These are phyloP conservation scores for Marchantia paleacea DNA, from an alignment of 225 moss, liverwort and hornwort genomes.

Conservation along the genomic window DNA sequence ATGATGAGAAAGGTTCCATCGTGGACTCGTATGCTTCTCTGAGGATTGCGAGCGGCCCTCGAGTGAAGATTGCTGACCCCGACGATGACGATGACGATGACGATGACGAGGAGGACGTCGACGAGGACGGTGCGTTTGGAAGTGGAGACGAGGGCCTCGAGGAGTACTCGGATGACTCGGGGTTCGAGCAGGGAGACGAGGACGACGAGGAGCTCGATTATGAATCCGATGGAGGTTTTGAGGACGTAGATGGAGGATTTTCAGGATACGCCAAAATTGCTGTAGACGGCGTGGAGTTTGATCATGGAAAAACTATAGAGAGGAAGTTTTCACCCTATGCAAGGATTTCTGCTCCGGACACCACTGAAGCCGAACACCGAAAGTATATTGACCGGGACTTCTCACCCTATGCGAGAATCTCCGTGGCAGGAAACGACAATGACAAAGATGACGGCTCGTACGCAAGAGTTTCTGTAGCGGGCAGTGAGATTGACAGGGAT, in stretches of 20 bases:
- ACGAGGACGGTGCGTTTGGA: constrained; percentile 21
- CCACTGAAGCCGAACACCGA: constrained; percentile 10
- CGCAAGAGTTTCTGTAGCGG: constrained; percentile 23
- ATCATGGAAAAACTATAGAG: constrained; percentile 11
- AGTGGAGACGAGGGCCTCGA: constrained; percentile 24
- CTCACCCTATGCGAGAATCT: constrained; percentile 24
- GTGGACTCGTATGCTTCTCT: constrained; percentile 33
- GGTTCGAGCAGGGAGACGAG: constrained; percentile 22
- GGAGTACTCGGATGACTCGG: constrained; percentile 25
- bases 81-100: not conserved
- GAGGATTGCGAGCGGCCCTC: constrained; percentile 39
- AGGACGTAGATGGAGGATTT: constrained; percentile 33
- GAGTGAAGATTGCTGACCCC: constrained; percentile 7
- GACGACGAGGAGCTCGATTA: constrained; percentile 12
- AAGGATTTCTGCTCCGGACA: constrained; percentile 26
- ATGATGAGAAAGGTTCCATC: constrained; percentile 19
- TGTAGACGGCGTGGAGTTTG: constrained; percentile 22
- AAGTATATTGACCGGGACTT: constrained; percentile 27
- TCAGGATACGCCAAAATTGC: constrained; percentile 30
- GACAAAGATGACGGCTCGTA: constrained; percentile 19
- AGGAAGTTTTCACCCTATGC: constrained; percentile 28
- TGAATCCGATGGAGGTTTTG: constrained; percentile 28
- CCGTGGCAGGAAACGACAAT: constrained; percentile 18
- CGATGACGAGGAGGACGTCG: constrained; percentile 21
- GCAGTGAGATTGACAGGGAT: constrained; percentile 20